Percentiles rank a stretch among this genome's conserved stretches.
These are phyloP conservation scores for Cnidoscolus chayamansa DNA, from an alignment of 441 rosid species.

Conservation along the genomic window DNA sequence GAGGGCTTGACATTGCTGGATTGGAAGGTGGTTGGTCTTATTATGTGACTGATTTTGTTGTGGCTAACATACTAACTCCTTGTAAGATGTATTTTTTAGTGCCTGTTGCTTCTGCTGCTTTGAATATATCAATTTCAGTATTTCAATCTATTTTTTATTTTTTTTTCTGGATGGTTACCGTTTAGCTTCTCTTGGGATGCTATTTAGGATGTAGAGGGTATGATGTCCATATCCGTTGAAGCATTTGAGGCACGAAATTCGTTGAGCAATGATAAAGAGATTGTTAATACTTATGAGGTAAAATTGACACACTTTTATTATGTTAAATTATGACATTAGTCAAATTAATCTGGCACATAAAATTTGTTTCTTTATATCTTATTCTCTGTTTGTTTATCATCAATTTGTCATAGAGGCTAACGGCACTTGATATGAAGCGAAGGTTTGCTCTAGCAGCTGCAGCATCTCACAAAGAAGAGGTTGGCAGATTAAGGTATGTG, in stretches of 20 bases:
- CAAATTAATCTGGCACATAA: constrained; percentile 1
- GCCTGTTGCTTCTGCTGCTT: constrained; percentile 5
- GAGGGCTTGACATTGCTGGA: background rate
- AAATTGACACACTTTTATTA: constrained; percentile 19
- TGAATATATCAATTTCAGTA: background rate
- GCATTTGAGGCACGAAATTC: constrained; percentile 93
- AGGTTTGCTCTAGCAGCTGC: constrained; percentile 98
- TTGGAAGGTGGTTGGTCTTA: background rate
- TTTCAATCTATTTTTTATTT: constrained; percentile 9
- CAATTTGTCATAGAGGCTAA: constrained; percentile 62
- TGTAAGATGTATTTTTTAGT: background rate
- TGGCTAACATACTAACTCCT: background rate
- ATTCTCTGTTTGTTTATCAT: constrained; percentile 7
- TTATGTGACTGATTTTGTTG: background rate
- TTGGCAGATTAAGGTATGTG: constrained; percentile 82
- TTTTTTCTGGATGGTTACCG: background rate
- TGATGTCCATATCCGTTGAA: constrained; percentile 99
- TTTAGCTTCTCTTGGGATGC: constrained; percentile 4
- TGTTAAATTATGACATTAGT: constrained; percentile 5
- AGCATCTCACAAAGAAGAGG: constrained; percentile 85
- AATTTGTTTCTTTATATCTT: constrained; percentile 2
- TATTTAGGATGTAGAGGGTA: constrained; percentile 93
- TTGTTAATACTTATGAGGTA: constrained; percentile 94
- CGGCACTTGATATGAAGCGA: constrained; percentile 97
- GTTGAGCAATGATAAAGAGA: constrained; percentile 90